phyloP scores from a whole-genome alignment of 179 eudicot genomes.

The Gypsophila paniculata region DNA sequence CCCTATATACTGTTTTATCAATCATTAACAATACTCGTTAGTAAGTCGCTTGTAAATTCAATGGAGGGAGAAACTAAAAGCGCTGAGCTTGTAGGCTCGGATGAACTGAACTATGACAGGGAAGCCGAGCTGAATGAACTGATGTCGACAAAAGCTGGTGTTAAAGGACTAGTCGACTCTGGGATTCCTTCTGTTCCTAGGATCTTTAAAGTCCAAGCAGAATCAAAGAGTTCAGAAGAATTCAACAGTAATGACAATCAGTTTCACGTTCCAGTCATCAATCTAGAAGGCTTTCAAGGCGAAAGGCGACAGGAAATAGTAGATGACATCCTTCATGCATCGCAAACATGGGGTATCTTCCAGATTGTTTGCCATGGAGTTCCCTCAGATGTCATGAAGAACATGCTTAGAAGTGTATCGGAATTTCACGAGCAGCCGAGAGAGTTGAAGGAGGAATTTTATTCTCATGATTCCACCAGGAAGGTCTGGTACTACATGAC shows the following conservation, averaged over 20 bases:
- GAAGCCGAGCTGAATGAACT: conserved; percentile 24
- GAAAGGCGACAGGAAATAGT: conserved; percentile 18
- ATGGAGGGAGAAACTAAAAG: conserved; percentile 11
- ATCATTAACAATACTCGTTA: not conserved
- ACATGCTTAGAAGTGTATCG: conserved; percentile 30
- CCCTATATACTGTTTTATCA: not conserved
- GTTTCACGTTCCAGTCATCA: conserved; percentile 32
- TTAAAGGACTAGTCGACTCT: conserved; percentile 37
- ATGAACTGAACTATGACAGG: conserved; percentile 15
- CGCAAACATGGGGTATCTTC: conserved; percentile 39
- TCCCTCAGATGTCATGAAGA: conserved; percentile 28
- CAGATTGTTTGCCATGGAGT: conserved; percentile 40
- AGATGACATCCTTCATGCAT: conserved; percentile 26
- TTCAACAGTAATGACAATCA: not conserved
- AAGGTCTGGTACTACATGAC: conserved; percentile 31
- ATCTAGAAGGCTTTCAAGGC: conserved; percentile 24
- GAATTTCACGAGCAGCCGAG: conserved; percentile 50
- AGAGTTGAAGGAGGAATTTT: conserved; percentile 37
- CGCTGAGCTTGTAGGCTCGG: conserved; percentile 10
- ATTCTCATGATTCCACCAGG: conserved; percentile 31
- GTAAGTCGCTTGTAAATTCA: not conserved
- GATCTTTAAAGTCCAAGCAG: conserved; percentile 21
- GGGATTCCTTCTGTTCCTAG: conserved; percentile 27
- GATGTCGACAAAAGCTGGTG: conserved; percentile 31
- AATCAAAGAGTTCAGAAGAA: not conserved